These are phyloP conservation scores for Silene vulgaris DNA, from an alignment of 179 eudicot genomes.

Conservation along the genomic window DNA sequence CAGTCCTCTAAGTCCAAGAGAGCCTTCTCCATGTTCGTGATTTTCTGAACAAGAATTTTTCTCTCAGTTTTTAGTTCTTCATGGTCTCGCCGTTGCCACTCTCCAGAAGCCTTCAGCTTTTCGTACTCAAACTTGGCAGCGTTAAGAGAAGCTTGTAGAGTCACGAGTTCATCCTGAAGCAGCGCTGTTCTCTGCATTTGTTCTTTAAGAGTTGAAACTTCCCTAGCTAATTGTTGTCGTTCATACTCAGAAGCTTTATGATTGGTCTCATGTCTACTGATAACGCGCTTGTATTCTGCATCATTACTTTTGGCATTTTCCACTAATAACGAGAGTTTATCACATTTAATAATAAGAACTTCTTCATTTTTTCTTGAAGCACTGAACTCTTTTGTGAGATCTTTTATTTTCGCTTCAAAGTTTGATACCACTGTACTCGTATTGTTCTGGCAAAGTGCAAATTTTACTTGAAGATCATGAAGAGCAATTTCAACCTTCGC, in stretches of 20 bases:
- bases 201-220: constrained; percentile 52
- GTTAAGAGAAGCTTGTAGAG: constrained; percentile 40
- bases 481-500: constrained; percentile 49
- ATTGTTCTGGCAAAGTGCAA: constrained; percentile 38
- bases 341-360: constrained; percentile 47
- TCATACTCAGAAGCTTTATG: constrained; percentile 63
- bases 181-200: constrained; percentile 47
- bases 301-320: constrained; percentile 45
- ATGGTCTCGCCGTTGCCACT: constrained; percentile 37
- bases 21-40: constrained; percentile 41
- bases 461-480: constrained; percentile 39
- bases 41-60: constrained; percentile 39
- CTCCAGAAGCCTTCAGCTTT: constrained; percentile 47
- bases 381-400: constrained; percentile 44
- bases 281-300: constrained; percentile 42
- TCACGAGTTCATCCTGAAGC: constrained; percentile 56
- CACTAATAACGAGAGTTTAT: constrained; percentile 36
- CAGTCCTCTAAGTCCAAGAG: constrained; percentile 60
- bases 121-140: constrained; percentile 47
- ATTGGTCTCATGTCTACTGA: constrained; percentile 54
- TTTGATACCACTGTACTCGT: constrained; percentile 38
- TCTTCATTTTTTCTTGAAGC: constrained; percentile 42
- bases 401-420: constrained; percentile 47
- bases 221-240: constrained; percentile 51
- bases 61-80: constrained; percentile 58